Conservation (phyloP, 345 rosid species). For the Eutrema japonicum region DNA sequence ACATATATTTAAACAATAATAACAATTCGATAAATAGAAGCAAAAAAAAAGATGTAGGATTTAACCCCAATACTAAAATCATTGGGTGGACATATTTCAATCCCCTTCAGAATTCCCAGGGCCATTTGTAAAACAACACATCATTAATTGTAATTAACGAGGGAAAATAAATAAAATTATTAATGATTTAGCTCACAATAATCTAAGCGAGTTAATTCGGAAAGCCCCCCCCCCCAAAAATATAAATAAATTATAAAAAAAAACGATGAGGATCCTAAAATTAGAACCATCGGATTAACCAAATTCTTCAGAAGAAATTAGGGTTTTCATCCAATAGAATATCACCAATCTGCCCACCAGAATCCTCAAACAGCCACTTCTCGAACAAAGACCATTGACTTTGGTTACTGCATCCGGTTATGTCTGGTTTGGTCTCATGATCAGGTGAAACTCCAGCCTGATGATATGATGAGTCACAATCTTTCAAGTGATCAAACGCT, state of each 20-base stretch:
- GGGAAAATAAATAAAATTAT: slow-evolving; percentile 32
- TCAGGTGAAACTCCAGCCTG: slow-evolving; percentile 55
- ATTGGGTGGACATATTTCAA: slow-evolving; percentile 23
- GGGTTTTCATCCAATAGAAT: slow-evolving; percentile 53
- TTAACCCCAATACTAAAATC: slow-evolving; percentile 30
- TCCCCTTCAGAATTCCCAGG: slow-evolving; percentile 19
- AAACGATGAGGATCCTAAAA: slow-evolving; percentile 12
- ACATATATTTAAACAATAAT: background rate
- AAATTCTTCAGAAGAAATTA: slow-evolving; percentile 49
- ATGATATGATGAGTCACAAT: slow-evolving; percentile 55
- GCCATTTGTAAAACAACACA: slow-evolving; percentile 6
- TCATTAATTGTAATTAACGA: slow-evolving; percentile 13
- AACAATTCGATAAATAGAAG: slow-evolving; percentile 10
- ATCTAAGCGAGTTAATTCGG: slow-evolving; percentile 31
- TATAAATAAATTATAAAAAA: slow-evolving; percentile 4
- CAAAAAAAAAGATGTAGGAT: background rate
- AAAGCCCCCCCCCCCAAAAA: background rate
- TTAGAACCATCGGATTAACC: slow-evolving; percentile 26
- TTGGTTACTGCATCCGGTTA: slow-evolving; percentile 39
- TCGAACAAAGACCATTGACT: slow-evolving; percentile 63
- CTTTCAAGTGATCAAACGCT: slow-evolving; percentile 53
- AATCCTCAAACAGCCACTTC: slow-evolving; percentile 74
- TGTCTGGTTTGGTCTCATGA: slow-evolving; percentile 53
- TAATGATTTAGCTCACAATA: slow-evolving; percentile 24
- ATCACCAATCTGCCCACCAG: slow-evolving; percentile 52